Evolutionary conservation across 202 grass and related monocot genomes (phyloP).

Genomic region (Digitaria exilis): DNA sequence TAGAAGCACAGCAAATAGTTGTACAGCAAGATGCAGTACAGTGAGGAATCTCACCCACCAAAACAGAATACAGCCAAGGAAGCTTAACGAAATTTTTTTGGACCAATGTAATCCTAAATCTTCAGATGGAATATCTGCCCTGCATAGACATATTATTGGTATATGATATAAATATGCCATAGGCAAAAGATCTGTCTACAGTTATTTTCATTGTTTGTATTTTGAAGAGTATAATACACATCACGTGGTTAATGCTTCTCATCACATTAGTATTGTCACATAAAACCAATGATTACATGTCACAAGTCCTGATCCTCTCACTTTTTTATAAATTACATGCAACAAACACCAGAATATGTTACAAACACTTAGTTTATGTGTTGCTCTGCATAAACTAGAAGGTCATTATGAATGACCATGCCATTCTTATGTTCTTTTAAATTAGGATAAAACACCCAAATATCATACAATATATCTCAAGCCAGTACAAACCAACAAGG

Average conservation of each 20-base stretch:
- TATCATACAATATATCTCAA: slow-evolving; percentile 25
- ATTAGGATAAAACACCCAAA: neutral
- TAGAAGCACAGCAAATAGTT: slow-evolving; percentile 12
- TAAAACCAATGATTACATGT: neutral
- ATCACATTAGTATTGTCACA: neutral
- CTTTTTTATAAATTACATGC: neutral
- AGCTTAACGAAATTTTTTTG: neutral
- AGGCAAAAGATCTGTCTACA: slow-evolving; percentile 18
- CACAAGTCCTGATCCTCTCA: slow-evolving; percentile 6
- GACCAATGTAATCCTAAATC: neutral
- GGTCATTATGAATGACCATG: slow-evolving; percentile 2
- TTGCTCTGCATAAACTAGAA: neutral
- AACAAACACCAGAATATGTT: too few relatives aligned
- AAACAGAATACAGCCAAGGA: neutral
- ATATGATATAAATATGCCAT: neutral
- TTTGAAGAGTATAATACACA: slow-evolving; percentile 2
- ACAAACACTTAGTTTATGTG: too few relatives aligned
- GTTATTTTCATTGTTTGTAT: too few relatives aligned
- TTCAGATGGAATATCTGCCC: neutral
- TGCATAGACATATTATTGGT: slow-evolving; percentile 12
- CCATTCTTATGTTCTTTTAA: neutral
- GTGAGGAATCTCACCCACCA: slow-evolving; percentile 17
- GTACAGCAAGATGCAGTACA: slow-evolving; percentile 17
- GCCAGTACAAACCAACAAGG: slow-evolving; percentile 19
- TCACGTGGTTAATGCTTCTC: neutral